Conservation (phyloP, 495 filamentous ascomycete genomes). For the Podospora tetraspora region DNA sequence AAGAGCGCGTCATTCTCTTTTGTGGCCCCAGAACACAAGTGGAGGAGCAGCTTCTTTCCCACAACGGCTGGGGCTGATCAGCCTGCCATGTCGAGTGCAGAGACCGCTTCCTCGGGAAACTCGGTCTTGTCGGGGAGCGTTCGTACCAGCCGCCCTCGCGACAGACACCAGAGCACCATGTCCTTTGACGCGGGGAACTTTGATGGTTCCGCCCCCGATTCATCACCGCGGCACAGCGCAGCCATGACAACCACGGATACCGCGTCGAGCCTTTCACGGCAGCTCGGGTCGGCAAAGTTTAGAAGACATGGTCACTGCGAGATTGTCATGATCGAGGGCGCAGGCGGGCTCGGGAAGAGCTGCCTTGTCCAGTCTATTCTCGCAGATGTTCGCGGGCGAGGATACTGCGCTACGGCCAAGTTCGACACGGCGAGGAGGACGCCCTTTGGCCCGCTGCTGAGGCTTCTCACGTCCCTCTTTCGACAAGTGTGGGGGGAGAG, state of each 20-base stretch:
- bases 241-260: constrained; percentile 25
- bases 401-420: constrained; percentile 79
- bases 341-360: constrained; percentile 77
- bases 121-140: constrained; percentile 26
- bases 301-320: constrained; percentile 67
- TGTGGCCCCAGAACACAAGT: constrained; percentile 45
- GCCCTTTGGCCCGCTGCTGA: constrained; percentile 78
- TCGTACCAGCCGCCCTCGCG: constrained; percentile 31
- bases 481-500: constrained; percentile 89
- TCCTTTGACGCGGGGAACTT: constrained; percentile 32
- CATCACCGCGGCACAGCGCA: constrained; percentile 25
- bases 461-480: constrained; percentile 73
- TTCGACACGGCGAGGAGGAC: constrained; percentile 76
- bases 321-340: constrained; percentile 69
- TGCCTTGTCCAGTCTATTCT: constrained; percentile 74
- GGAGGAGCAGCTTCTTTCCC: constrained; percentile 35
- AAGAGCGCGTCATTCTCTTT: constrained; percentile 31
- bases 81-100: constrained; percentile 28
- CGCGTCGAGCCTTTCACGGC: constrained; percentile 38
- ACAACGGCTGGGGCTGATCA: constrained; percentile 28
- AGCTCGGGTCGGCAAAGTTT: constrained; percentile 51
- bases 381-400: constrained; percentile 61
- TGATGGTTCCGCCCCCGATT: constrained; percentile 30
- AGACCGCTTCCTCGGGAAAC: constrained; percentile 33
- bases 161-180: constrained; percentile 31